These are phyloP conservation scores for Mycena polygramma DNA, from an alignment of 768 basidiomycete genomes.

Conservation along the genomic window DNA sequence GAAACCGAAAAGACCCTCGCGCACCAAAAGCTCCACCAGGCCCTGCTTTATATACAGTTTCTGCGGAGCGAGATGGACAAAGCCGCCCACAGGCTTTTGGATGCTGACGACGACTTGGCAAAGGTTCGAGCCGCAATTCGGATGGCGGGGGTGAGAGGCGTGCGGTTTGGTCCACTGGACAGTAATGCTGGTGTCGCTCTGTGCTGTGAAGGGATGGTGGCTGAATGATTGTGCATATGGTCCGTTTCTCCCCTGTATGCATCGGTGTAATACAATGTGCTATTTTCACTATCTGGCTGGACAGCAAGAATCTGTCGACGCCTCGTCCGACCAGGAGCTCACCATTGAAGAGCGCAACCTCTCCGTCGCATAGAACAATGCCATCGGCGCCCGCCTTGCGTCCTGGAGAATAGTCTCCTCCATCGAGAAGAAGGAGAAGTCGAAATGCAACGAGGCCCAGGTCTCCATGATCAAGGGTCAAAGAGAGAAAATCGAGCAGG, in stretches of 20 bases:
- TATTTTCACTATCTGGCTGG: slow-evolving; percentile 51
- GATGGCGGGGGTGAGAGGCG: background rate
- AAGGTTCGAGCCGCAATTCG: background rate
- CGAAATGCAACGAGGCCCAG: slow-evolving; percentile 96
- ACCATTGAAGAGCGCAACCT: slow-evolving; percentile 99
- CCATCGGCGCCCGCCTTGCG: slow-evolving; percentile 97
- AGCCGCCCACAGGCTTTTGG: background rate
- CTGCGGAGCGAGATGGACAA: background rate
- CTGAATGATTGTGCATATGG: no score
- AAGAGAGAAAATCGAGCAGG: slow-evolving; percentile 97
- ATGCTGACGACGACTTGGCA: background rate
- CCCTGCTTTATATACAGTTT: background rate
- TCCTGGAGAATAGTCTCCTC: slow-evolving; percentile 99
- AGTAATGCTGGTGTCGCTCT: no score
- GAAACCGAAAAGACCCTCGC: background rate
- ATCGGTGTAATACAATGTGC: no score
- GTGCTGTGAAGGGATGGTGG: no score
- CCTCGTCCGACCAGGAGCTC: slow-evolving; percentile 97
- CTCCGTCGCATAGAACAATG: slow-evolving; percentile 99
- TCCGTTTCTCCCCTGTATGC: no score
- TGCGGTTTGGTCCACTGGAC: no score
- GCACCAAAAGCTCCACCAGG: background rate
- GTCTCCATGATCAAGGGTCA: slow-evolving; percentile 98
- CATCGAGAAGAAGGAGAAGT: slow-evolving; percentile 99
- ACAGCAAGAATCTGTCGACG: slow-evolving; percentile 99